A percentile compares a stretch with the other conserved stretches of the same genome.
Conservation (phyloP, 352 stramenopile species). For the Halophytophthora batemanensis region DNA sequence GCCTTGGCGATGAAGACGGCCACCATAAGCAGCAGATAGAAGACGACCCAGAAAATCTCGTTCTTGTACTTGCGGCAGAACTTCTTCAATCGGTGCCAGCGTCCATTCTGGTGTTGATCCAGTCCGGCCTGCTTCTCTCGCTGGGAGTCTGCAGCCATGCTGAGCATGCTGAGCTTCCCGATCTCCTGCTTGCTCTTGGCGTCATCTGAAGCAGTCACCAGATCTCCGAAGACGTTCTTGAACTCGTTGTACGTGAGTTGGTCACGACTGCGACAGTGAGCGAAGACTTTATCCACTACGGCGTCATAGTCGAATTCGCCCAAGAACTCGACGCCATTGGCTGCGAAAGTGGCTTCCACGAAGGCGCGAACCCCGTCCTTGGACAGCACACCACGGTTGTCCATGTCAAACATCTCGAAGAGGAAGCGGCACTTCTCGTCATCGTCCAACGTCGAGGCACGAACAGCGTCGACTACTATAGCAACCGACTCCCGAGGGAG, state of each 20-base stretch:
- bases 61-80: conserved; percentile 43
- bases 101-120: conserved; percentile 14
- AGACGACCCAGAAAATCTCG: conserved; percentile 47
- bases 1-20: conserved; percentile 50
- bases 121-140: conserved; percentile 6
- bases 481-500: conserved; percentile 57
- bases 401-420: conserved; percentile 64
- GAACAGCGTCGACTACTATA: conserved; percentile 56
- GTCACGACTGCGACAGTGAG: conserved; percentile 29
- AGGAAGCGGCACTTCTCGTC: conserved; percentile 61
- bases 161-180: conserved; percentile 3
- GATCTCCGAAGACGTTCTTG: conserved; percentile 32
- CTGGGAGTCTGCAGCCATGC: conserved; percentile 1
- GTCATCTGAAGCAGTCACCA: conserved; percentile 27
- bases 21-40: conserved; percentile 44
- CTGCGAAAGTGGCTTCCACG: conserved; percentile 49
- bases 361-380: conserved; percentile 52
- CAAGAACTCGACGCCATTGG: conserved; percentile 54
- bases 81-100: conserved; percentile 25
- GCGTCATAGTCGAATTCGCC: conserved; percentile 45
- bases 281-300: conserved; percentile 53
- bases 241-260: conserved; percentile 64
- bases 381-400: conserved; percentile 39
- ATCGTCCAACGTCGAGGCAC: conserved; percentile 39
- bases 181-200: conserved; percentile 15